A percentile compares a stretch with the other conserved stretches of the same genome.
Evolutionary conservation across 2,329 filamentous ascomycete species (phyloP).

Genomic region (Talaromyces sp.): DNA sequence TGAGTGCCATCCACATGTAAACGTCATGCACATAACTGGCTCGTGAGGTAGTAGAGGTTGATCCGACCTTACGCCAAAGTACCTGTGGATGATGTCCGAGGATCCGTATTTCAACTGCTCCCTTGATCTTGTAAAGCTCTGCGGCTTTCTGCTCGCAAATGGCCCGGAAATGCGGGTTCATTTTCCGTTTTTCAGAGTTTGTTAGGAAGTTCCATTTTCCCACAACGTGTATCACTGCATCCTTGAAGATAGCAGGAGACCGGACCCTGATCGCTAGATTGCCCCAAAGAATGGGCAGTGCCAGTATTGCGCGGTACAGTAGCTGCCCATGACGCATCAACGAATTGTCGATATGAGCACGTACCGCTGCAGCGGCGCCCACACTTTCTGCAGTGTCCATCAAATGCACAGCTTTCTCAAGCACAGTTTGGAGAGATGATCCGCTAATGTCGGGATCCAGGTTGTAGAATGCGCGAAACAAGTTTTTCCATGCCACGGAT

Average conservation of each 20-base stretch:
- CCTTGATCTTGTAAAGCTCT: constrained; percentile 26
- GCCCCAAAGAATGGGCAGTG: constrained; percentile 46
- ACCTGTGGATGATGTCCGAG: constrained; percentile 36
- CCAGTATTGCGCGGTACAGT: constrained; percentile 45
- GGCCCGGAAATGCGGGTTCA: constrained; percentile 23
- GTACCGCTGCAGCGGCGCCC: constrained; percentile 41
- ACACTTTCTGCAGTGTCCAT: constrained; percentile 49
- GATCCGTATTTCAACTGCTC: constrained; percentile 29
- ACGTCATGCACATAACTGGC: constrained; percentile 49
- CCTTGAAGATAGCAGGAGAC: constrained; percentile 40
- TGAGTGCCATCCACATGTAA: constrained; percentile 51
- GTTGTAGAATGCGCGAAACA: constrained; percentile 50
- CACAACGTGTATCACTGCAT: constrained; percentile 31
- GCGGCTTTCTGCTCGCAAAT: constrained; percentile 27
- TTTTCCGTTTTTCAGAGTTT: constrained; percentile 20
- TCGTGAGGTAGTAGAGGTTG: constrained; percentile 33
- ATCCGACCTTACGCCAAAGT: constrained; percentile 33
- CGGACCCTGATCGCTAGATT: constrained; percentile 46
- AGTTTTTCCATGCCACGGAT: constrained; percentile 39
- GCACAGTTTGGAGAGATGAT: constrained; percentile 35
- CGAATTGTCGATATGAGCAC: constrained; percentile 46
- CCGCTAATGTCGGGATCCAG: constrained; percentile 41
- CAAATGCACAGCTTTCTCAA: constrained; percentile 42
- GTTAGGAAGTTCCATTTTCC: constrained; percentile 30
- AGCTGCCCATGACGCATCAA: constrained; percentile 48